A percentile compares a stretch with the other conserved stretches of the same genome.
Evolutionary conservation across 352 stramenopile species (phyloP).

Genomic region (Globisporangium lucens): DNA sequence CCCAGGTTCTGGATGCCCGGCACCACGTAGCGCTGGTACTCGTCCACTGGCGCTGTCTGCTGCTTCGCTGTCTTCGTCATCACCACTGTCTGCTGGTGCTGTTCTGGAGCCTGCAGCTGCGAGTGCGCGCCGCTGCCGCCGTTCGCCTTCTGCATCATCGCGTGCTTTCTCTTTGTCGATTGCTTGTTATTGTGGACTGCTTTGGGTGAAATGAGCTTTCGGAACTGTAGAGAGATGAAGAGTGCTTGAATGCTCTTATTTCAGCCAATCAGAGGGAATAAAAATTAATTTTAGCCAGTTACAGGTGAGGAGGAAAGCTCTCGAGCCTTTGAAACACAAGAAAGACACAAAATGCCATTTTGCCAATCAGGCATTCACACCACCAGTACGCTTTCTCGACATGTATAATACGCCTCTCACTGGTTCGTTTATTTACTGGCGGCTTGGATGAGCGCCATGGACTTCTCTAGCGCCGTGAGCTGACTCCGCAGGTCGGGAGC

Average conservation of each 20-base stretch:
- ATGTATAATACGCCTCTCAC: not conserved
- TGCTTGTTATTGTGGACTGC: not conserved
- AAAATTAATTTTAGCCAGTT: slow-evolving; percentile 6
- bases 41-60: not conserved
- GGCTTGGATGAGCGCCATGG: slow-evolving; percentile 14
- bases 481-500: slow-evolving; percentile 32
- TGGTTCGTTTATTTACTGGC: not conserved
- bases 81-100: not conserved
- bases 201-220: slow-evolving; percentile 10
- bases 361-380: not conserved
- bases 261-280: not conserved
- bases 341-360: no score
- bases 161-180: not conserved
- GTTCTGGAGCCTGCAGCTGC: not conserved
- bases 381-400: not conserved
- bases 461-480: slow-evolving; percentile 31
- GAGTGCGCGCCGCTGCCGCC: not conserved
- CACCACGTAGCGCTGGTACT: slow-evolving; percentile 28
- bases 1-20: slow-evolving; percentile 86
- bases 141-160: slow-evolving; percentile 12
- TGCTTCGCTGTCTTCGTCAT: slow-evolving; percentile 1
- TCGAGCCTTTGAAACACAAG: not conserved
- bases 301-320: not conserved
- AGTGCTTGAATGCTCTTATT: not conserved
- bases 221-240: slow-evolving; percentile 10